Evolutionary conservation across 2,329 filamentous ascomycete genomes (phyloP).

Genomic region (Stagonosporopsis vannaccii): DNA sequence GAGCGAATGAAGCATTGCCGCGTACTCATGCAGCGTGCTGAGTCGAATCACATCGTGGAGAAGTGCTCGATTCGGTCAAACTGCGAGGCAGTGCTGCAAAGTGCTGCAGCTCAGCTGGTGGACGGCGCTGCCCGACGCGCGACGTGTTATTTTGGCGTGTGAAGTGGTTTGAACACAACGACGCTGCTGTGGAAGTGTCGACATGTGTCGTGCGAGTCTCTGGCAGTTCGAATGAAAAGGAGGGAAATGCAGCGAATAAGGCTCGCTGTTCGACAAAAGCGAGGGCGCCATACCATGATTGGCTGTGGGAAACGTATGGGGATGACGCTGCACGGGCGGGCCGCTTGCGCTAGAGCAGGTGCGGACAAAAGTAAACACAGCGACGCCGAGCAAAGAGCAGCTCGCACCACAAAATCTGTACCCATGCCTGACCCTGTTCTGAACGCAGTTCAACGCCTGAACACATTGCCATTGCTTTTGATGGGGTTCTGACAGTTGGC

Average conservation of each 20-base stretch:
- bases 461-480: slow-evolving; percentile 10
- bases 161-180: slow-evolving; percentile 24
- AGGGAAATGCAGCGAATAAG: slow-evolving; percentile 15
- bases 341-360: slow-evolving; percentile 9
- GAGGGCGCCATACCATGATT: slow-evolving; percentile 10
- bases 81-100: slow-evolving; percentile 13
- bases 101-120: slow-evolving; percentile 16
- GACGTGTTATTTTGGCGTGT: slow-evolving; percentile 33
- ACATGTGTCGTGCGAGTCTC: slow-evolving; percentile 3
- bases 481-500: slow-evolving; percentile 22
- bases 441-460: slow-evolving; percentile 2
- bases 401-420: slow-evolving; percentile 18
- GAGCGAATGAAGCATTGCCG: slow-evolving; percentile 42
- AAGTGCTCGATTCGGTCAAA: slow-evolving; percentile 3
- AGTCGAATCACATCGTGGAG: slow-evolving; percentile 22
- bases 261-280: slow-evolving; percentile 4
- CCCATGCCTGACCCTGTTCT: slow-evolving; percentile 12
- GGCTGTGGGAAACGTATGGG: slow-evolving; percentile 9
- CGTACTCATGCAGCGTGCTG: slow-evolving; percentile 43
- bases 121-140: slow-evolving; percentile 23
- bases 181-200: slow-evolving; percentile 12
- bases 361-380: slow-evolving; percentile 19
- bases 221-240: slow-evolving; percentile 9
- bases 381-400: slow-evolving; percentile 12
- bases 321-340: slow-evolving; percentile 22